A percentile compares a stretch with the other conserved stretches of the same genome.
Conservation (phyloP, 2,329 filamentous ascomycete species). For the Epichloe elymi region DNA sequence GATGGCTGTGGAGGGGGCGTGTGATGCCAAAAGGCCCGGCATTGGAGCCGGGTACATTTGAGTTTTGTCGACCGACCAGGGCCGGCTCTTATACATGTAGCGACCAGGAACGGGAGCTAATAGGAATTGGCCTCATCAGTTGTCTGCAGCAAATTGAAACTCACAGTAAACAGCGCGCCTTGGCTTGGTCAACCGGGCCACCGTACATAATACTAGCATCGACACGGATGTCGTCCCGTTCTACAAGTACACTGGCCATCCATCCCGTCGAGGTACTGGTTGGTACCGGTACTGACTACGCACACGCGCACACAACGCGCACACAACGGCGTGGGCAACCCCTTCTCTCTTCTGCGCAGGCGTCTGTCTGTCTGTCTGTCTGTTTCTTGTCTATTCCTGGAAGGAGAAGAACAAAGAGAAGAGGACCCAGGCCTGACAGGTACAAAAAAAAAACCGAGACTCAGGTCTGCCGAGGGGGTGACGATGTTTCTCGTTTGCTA, state of each 20-base stretch:
- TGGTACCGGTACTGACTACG: background rate
- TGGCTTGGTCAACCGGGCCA: constrained; percentile 1
- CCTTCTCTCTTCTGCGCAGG: constrained; percentile 22
- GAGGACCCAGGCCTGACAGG: background rate
- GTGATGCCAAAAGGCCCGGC: constrained; percentile 34
- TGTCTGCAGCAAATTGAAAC: constrained; percentile 5
- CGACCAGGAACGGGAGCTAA: constrained; percentile 24
- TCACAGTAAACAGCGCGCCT: constrained; percentile 1
- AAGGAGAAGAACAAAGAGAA: constrained; percentile 25
- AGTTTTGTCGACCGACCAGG: constrained; percentile 16
- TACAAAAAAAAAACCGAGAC: no score
- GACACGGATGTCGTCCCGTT: constrained; percentile 1
- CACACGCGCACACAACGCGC: background rate
- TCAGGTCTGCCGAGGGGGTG: background rate
- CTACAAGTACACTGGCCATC: background rate
- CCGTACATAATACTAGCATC: constrained; percentile 4
- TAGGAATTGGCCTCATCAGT: constrained; percentile 9
- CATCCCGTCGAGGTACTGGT: background rate
- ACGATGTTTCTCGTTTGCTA: background rate
- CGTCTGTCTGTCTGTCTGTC: constrained; percentile 22
- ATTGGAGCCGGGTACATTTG: constrained; percentile 27
- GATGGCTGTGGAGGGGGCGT: constrained; percentile 26
- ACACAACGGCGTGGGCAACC: background rate
- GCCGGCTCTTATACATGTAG: constrained; percentile 15
- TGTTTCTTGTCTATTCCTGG: constrained; percentile 21